A percentile compares a stretch with the other conserved stretches of the same genome.
phyloP scores from a whole-genome alignment of 768 basidiomycete species.

The Kwoniella botswanensis region DNA sequence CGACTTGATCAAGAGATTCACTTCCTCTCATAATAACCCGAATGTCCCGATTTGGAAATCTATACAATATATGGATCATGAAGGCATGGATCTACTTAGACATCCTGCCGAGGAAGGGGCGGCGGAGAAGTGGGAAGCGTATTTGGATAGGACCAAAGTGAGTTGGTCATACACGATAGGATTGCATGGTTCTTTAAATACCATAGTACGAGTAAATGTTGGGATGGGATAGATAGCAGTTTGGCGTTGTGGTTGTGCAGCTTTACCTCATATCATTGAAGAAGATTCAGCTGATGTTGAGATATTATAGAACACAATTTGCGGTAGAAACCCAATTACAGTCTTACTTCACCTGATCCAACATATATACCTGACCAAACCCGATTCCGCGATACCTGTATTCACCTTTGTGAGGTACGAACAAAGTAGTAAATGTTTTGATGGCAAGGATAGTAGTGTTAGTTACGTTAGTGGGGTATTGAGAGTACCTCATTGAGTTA shows the following conservation, averaged over 20 bases:
- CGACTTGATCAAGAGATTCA: conserved; percentile 32
- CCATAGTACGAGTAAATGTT: too few relatives aligned
- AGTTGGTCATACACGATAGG: conserved; percentile 18
- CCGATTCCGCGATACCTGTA: conserved; percentile 51
- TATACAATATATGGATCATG: conserved; percentile 81
- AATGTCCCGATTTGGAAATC: conserved; percentile 74
- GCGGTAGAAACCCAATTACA: conserved; percentile 93
- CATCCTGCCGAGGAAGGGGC: conserved; percentile 41
- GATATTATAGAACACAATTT: conserved; percentile 86
- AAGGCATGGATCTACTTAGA: conserved; percentile 70
- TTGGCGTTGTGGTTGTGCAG: too few relatives aligned
- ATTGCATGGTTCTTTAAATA: neutral
- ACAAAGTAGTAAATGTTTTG: conserved; percentile 80
- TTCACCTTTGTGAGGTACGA: conserved; percentile 90
- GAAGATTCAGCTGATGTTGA: neutral
- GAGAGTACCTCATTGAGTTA: conserved; percentile 27
- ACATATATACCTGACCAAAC: conserved; percentile 60
- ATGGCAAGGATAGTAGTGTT: conserved; percentile 80
- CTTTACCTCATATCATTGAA: too few relatives aligned
- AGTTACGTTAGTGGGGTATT: conserved; percentile 83
- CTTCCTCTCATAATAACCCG: conserved; percentile 32
- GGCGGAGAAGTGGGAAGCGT: conserved; percentile 48
- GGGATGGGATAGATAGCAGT: too few relatives aligned
- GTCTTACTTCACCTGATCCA: conserved; percentile 81
- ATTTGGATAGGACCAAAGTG: conserved; percentile 55